A percentile compares a stretch with the other conserved stretches of the same genome.
phyloP scores from a whole-genome alignment of 169 alveolate species.

The Theileria annulata region DNA sequence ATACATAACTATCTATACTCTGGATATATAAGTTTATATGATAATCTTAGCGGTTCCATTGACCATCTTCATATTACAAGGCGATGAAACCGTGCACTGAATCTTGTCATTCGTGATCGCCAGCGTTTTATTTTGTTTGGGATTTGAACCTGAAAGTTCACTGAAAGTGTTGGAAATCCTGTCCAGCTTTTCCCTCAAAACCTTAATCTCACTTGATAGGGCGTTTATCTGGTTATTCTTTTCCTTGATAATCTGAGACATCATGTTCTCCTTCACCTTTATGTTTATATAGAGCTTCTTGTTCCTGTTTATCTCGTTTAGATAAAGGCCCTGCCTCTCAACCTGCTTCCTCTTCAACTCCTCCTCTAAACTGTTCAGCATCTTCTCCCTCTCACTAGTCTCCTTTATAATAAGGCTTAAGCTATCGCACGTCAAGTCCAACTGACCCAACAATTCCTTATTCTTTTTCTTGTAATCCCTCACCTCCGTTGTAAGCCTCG shows the following conservation, averaged over 20 bases:
- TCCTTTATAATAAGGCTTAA: conserved; percentile 51
- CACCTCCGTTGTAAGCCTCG: conserved; percentile 13
- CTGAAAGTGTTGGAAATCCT: conserved; percentile 35
- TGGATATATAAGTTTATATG: conserved; percentile 3
- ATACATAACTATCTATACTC: background rate
- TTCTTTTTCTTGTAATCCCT: conserved; percentile 35
- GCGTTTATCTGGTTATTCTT: conserved; percentile 41
- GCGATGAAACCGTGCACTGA: conserved; percentile 48
- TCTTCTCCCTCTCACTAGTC: conserved; percentile 55
- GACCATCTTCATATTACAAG: conserved; percentile 48
- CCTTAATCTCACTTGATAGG: conserved; percentile 23
- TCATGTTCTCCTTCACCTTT: conserved; percentile 61
- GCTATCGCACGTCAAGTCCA: conserved; percentile 52
- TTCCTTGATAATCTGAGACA: conserved; percentile 36
- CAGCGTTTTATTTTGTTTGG: background rate
- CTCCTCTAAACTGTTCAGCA: conserved; percentile 56
- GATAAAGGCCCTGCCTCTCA: conserved; percentile 53
- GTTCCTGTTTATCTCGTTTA: conserved; percentile 61
- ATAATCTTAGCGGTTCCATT: conserved; percentile 41
- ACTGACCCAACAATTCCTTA: conserved; percentile 42
- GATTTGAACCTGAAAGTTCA: conserved; percentile 15
- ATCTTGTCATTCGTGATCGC: conserved; percentile 20
- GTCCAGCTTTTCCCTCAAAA: conserved; percentile 26
- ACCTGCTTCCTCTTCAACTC: conserved; percentile 56
- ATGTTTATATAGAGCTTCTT: conserved; percentile 46